Evolutionary conservation across 495 filamentous ascomycete genomes (phyloP).

Genomic region (Hypoxylon perforatum): DNA sequence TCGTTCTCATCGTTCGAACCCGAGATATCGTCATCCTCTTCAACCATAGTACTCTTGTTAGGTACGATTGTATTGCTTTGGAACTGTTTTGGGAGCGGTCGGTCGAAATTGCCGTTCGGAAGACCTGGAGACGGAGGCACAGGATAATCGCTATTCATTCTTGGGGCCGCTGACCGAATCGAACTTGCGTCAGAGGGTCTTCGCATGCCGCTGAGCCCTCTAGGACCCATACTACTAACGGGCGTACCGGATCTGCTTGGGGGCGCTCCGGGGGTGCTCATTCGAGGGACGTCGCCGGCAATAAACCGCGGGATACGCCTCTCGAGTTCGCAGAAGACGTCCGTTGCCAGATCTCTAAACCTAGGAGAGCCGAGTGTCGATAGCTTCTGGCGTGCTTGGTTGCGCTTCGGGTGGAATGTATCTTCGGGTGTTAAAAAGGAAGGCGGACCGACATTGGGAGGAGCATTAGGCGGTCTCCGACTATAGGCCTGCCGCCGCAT

Average conservation of each 20-base stretch:
- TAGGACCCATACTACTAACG: conserved; percentile 62
- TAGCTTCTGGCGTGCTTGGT: conserved; percentile 93
- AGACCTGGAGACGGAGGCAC: conserved; percentile 57
- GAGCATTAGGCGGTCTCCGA: conserved; percentile 64
- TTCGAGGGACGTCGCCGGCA: conserved; percentile 70
- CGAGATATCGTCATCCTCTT: conserved; percentile 84
- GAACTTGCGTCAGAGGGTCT: conserved; percentile 67
- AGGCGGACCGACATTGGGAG: conserved; percentile 65
- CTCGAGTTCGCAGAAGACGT: conserved; percentile 95
- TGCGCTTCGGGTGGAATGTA: conserved; percentile 95
- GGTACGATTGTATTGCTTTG: conserved; percentile 96
- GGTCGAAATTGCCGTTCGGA: conserved; percentile 54
- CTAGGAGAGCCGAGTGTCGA: conserved; percentile 83
- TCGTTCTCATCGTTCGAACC: conserved; percentile 63
- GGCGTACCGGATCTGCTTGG: conserved; percentile 67
- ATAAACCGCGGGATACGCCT: conserved; percentile 87
- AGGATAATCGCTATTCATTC: conserved; percentile 57
- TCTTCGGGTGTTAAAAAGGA: conserved; percentile 81
- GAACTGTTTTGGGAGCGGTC: conserved; percentile 86
- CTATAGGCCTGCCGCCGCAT: conserved; percentile 78
- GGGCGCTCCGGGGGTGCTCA: conserved; percentile 72
- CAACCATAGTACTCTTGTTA: conserved; percentile 97
- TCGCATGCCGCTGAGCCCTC: conserved; percentile 54
- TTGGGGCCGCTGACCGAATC: conserved; percentile 49
- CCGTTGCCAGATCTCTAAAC: conserved; percentile 91